A percentile compares a stretch with the other conserved stretches of the same genome.
phyloP scores from a whole-genome alignment of 2,329 filamentous ascomycete genomes.

The Clathrospora elynae region DNA sequence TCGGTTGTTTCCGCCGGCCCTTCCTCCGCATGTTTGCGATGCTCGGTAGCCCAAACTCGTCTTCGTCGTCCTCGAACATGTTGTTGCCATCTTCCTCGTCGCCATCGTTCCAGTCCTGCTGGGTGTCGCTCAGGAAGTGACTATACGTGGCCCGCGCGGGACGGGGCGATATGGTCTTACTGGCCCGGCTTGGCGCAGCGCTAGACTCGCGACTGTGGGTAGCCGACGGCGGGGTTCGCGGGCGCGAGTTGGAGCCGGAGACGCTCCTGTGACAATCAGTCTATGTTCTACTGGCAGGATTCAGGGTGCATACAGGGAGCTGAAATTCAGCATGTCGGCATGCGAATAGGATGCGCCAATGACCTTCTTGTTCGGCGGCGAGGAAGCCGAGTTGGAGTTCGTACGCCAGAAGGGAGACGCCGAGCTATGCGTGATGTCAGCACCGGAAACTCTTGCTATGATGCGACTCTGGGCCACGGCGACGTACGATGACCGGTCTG shows the following conservation, averaged over 20 bases:
- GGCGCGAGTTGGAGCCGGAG: constrained; percentile 66
- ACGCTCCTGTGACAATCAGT: constrained; percentile 58
- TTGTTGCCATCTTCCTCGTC: constrained; percentile 71
- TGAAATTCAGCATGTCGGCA: constrained; percentile 89
- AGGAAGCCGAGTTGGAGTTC: constrained; percentile 53
- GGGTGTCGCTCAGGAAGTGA: constrained; percentile 78
- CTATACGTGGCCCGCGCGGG: constrained; percentile 74
- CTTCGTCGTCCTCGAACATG: constrained; percentile 84
- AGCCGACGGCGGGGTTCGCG: constrained; percentile 72
- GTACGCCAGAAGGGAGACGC: constrained; percentile 87
- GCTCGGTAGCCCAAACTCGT: constrained; percentile 93
- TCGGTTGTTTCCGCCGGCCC: constrained; percentile 53
- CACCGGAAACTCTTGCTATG: not conserved
- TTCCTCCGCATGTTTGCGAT: constrained; percentile 88
- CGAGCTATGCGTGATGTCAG: constrained; percentile 61
- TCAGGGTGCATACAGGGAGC: constrained; percentile 66
- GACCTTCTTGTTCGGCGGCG: constrained; percentile 67
- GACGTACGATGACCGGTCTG: constrained; percentile 48
- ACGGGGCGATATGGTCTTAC: constrained; percentile 62
- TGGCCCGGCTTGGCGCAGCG: constrained; percentile 60
- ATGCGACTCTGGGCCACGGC: not conserved
- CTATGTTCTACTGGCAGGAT: not conserved
- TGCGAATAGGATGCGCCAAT: constrained; percentile 96
- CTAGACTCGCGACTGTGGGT: constrained; percentile 64
- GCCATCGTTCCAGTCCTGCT: constrained; percentile 80